Evolutionary conservation across 306 rosid species (phyloP).

Genomic region (Benincasa hispida): DNA sequence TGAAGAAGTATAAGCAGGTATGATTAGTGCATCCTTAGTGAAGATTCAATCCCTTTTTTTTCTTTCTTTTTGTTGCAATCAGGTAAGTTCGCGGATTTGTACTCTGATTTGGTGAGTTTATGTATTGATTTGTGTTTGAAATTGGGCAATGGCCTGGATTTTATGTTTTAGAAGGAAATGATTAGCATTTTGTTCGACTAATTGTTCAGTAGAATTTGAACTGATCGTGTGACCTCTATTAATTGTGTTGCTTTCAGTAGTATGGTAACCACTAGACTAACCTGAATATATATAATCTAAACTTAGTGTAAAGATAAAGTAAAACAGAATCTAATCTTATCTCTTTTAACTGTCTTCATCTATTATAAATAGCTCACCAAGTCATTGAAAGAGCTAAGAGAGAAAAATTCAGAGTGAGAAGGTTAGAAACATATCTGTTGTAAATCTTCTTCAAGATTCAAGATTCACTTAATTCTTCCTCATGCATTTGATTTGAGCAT

Average conservation of each 20-base stretch:
- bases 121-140: not conserved
- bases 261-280: not conserved
- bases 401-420: too few species aligned
- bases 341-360: too few species aligned
- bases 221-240: not conserved
- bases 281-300: not conserved
- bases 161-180: not conserved
- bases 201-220: not conserved
- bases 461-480: too few species aligned
- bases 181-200: not conserved
- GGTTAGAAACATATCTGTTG: too few species aligned
- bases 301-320: too few species aligned
- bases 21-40: not conserved
- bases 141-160: not conserved
- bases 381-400: too few species aligned
- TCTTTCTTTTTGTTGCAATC: not conserved
- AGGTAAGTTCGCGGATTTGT: not conserved
- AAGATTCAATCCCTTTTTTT: not conserved
- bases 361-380: too few species aligned
- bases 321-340: too few species aligned
- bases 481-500: too few species aligned
- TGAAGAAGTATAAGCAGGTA: conserved; percentile 91
- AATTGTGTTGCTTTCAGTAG: not conserved
- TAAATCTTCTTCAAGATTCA: too few species aligned
- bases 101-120: not conserved